A percentile compares a stretch with the other conserved stretches of the same genome.
phyloP scores from a whole-genome alignment of 345 rosid species.

The Linum tenue region DNA sequence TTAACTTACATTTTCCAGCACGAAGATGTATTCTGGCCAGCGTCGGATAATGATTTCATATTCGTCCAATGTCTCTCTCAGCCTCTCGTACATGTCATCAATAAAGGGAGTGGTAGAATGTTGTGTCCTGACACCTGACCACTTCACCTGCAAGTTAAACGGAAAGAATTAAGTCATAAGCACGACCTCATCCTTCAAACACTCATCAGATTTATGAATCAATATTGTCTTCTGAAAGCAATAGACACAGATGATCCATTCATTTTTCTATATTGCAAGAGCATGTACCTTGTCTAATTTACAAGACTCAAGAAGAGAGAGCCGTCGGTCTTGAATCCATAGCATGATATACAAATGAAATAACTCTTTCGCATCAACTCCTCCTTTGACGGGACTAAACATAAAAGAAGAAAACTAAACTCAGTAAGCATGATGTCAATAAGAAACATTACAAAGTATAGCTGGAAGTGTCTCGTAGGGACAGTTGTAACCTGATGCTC shows the following conservation, averaged over 20 bases:
- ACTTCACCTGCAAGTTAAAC: constrained; percentile 63
- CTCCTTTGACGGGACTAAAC: constrained; percentile 81
- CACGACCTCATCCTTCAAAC: background rate
- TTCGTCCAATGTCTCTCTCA: constrained; percentile 58
- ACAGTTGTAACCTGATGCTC: constrained; percentile 51
- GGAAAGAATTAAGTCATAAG: constrained; percentile 10
- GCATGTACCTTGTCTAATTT: constrained; percentile 79
- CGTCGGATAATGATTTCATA: constrained; percentile 88
- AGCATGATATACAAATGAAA: constrained; percentile 88
- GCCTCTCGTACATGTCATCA: constrained; percentile 87
- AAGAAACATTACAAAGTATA: constrained; percentile 7
- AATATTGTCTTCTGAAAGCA: background rate
- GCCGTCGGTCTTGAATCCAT: constrained; percentile 96
- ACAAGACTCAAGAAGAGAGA: constrained; percentile 79
- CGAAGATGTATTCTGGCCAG: constrained; percentile 94
- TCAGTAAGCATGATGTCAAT: background rate
- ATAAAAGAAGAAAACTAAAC: constrained; percentile 11
- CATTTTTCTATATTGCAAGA: background rate
- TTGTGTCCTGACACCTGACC: constrained; percentile 91
- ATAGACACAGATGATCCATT: background rate
- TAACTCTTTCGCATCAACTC: constrained; percentile 90
- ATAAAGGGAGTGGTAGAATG: constrained; percentile 93
- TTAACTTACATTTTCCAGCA: constrained; percentile 63
- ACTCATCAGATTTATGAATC: background rate
- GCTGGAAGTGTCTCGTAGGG: background rate